Percentiles rank a stretch among this genome's conserved stretches.
phyloP scores from a whole-genome alignment of 2,329 filamentous ascomycete genomes.

The Dactylonectria estremocensis region DNA sequence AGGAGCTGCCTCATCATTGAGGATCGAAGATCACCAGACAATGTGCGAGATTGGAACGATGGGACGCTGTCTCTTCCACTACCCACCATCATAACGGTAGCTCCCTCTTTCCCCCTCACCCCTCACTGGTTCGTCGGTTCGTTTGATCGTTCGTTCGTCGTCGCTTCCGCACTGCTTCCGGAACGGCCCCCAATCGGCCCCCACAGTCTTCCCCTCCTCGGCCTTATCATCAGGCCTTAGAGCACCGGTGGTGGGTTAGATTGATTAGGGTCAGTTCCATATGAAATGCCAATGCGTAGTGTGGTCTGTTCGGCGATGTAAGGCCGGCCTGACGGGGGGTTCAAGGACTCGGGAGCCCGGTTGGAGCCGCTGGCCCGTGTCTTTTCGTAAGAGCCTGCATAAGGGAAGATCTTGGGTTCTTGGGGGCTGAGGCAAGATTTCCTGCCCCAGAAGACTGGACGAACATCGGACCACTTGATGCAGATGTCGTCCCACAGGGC shows the following conservation, averaged over 20 bases:
- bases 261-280: slow-evolving; percentile 6
- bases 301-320: slow-evolving; percentile 15
- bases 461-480: slow-evolving; percentile 49
- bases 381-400: slow-evolving; percentile 37
- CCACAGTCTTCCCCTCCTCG: slow-evolving; percentile 6
- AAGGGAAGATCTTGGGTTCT: slow-evolving; percentile 35
- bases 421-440: slow-evolving; percentile 34
- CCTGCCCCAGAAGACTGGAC: slow-evolving; percentile 44
- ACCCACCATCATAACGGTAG: not conserved
- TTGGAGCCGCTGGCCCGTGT: slow-evolving; percentile 46
- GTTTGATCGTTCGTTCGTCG: not conserved
- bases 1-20: slow-evolving; percentile 8
- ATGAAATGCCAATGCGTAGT: not conserved
- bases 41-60: slow-evolving; percentile 27
- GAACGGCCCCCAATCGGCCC: slow-evolving; percentile 10
- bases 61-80: slow-evolving; percentile 21
- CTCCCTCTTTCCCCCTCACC: not conserved
- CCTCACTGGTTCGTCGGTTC: slow-evolving; percentile 17
- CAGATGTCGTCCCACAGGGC: slow-evolving; percentile 44
- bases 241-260: not conserved
- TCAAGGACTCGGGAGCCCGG: slow-evolving; percentile 44
- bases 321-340: slow-evolving; percentile 19
- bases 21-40: slow-evolving; percentile 29
- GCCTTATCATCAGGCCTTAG: slow-evolving; percentile 8
- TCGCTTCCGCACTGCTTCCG: slow-evolving; percentile 23